Base-by-base conservation (phyloP, 495 filamentous ascomycete genomes). In the Lasiosphaeriaceae sp. region DNA sequence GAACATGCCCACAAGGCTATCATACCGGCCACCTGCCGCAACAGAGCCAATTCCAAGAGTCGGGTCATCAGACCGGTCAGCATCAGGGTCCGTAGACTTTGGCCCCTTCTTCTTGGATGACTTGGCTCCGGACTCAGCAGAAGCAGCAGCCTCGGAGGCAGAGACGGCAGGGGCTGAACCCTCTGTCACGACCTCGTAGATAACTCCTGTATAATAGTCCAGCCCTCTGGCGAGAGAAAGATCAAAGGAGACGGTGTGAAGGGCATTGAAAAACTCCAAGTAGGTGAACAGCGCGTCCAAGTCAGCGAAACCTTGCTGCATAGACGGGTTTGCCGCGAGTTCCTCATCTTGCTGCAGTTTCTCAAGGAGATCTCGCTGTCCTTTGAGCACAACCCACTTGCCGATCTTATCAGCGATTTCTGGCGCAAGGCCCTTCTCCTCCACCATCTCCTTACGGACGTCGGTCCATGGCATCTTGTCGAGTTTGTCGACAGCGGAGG, bases 1-100 rank as follows among this genome's bases (percentile, higher is more conserved):
- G 78, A 95, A 97, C 90, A 96, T 96, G 71, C 88, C 88, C 23
- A 96, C 92, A 3, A 96, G 81, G 65, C 92, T 89, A 67, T 97
- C 92, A 71, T 97, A 96, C 49, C 93, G 83, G 51, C 92, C 92
- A 61, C 93, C 93, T 4, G 91, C 93, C 9, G 92, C 92, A 34
- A 96, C 83, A 66, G 84, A 90, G 45, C 90, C 90, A 11, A 65
- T 55, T 19, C 54, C 52, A 16, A 43, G 14, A 5, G 39, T 43
- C 16, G 39, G 90, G 69, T 95, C 91, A 46, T 87, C 83, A 17
- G 88, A 92, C 11, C 90, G 81, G 71, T 95, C 90, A 51, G 92
- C 90, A 47, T 94, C 90, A 23, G 82, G 76, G 12, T 77, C 75
- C 23, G 68, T 74, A 20, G 58, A 50, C 66, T 83, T 88, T 56